These are phyloP conservation scores for Fusarium ambrosium DNA, from an alignment of 2,329 filamentous ascomycete species.

Conservation along the genomic window DNA sequence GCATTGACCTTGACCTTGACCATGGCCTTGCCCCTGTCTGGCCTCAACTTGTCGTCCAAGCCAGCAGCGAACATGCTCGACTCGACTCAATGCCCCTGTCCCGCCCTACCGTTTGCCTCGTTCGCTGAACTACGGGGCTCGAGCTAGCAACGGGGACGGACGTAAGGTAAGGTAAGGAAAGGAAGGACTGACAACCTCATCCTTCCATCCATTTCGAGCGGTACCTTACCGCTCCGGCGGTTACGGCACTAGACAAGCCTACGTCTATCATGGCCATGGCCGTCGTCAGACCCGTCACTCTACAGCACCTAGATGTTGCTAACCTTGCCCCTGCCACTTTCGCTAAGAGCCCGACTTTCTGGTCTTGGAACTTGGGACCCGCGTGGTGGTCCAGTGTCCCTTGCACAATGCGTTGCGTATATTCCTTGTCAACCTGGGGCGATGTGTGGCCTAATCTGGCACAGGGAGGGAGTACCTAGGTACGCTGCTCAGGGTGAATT, in stretches of 20 bases:
- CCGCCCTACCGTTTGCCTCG: constrained; percentile 5
- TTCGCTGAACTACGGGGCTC: constrained; percentile 7
- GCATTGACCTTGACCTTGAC: constrained; percentile 39
- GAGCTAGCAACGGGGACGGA: neutral
- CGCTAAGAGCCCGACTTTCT: constrained; percentile 47
- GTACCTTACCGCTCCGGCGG: constrained; percentile 24
- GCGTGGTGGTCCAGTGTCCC: constrained; percentile 40
- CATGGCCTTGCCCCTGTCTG: constrained; percentile 28
- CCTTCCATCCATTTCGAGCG: constrained; percentile 19
- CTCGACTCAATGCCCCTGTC: neutral
- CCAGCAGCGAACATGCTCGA: constrained; percentile 10
- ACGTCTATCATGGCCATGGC: constrained; percentile 22
- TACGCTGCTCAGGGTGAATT: constrained; percentile 22
- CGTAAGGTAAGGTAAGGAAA: neutral
- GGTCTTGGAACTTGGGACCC: constrained; percentile 44
- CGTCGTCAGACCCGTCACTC: constrained; percentile 24
- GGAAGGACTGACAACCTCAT: constrained; percentile 1
- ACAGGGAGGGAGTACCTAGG: constrained; percentile 22
- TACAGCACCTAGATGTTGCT: constrained; percentile 20
- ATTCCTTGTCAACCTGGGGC: constrained; percentile 36
- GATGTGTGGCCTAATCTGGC: constrained; percentile 37
- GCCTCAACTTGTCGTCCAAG: constrained; percentile 24
- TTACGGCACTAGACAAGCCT: constrained; percentile 24
- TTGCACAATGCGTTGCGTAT: constrained; percentile 33
- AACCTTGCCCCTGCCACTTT: constrained; percentile 42